phyloP scores from a whole-genome alignment of 192 early-diverging fungal species.

The Coemansia sp. region DNA sequence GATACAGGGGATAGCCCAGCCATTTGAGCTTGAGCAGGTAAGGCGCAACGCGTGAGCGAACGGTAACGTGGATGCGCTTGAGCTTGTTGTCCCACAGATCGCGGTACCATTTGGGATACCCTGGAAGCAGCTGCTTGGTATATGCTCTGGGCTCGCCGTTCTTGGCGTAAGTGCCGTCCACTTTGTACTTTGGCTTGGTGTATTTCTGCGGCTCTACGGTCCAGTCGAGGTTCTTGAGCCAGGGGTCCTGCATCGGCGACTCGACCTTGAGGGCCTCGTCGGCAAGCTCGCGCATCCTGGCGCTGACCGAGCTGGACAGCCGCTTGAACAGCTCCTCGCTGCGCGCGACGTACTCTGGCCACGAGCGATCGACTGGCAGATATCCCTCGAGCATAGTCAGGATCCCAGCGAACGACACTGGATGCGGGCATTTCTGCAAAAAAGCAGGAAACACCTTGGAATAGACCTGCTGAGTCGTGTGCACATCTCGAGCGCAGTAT shows the following conservation, averaged over 20 bases:
- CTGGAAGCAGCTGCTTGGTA: constrained; percentile 50
- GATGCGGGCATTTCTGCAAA: constrained; percentile 82
- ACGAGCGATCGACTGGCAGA: constrained; percentile 75
- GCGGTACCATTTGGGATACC: constrained; percentile 77
- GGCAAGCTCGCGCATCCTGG: constrained; percentile 39
- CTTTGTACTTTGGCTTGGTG: constrained; percentile 38
- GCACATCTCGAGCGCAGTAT: constrained; percentile 91
- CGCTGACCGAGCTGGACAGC: constrained; percentile 53
- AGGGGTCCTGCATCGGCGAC: constrained; percentile 61
- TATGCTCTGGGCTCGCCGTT: constrained; percentile 49
- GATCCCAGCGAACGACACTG: constrained; percentile 89
- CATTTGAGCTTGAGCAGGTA: constrained; percentile 81
- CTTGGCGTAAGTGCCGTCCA: constrained; percentile 42
- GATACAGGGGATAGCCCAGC: constrained; percentile 75
- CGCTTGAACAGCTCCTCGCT: constrained; percentile 59
- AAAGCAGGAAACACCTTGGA: constrained; percentile 67
- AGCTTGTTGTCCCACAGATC: constrained; percentile 67
- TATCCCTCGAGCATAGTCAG: constrained; percentile 83
- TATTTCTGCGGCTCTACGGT: constrained; percentile 47
- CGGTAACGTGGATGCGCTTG: constrained; percentile 62
- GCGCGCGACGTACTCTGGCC: constrained; percentile 67
- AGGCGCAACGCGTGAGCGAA: constrained; percentile 71
- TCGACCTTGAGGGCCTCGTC: constrained; percentile 45
- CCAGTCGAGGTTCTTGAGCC: constrained; percentile 84
- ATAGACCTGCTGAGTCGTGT: constrained; percentile 71